Evolutionary conservation across 83 land plant species (phyloP), one percentile per base, ranked within the genome.

Genomic region (Picea abies): DNA sequence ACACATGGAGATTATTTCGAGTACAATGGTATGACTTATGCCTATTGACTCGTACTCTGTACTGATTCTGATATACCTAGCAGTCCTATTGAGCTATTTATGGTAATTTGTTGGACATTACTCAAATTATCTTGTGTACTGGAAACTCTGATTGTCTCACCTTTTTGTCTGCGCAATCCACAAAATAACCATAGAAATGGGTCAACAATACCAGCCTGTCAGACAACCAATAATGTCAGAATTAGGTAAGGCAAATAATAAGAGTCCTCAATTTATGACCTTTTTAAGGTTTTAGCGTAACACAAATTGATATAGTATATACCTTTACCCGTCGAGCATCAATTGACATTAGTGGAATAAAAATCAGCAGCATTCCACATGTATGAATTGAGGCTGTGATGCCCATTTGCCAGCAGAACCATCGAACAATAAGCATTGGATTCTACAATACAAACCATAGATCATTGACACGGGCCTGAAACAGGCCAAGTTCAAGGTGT

Each of bases 361-460:
- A 89, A 52, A 89, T 84, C 25, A 89, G 82, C 44, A 89, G 64
- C 88, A 89, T 86, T 60, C 90, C 90, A 23, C 79, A 80, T 26
- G 90, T 89, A 78, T 89, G 90, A 67, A 89, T 37, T 62, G 85
- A 78, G 25, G 89, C 90, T 6, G 90, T 89, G 56, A 86, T 80
- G 14, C 90, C 90, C 90, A 89, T 89, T 89, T 89, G 90, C 90
- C 89, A 89, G 83, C 90, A 89, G 82, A 89, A 89, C 90, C 90
- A 89, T 61, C 80, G 82, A 8, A 87, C 86, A 16, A 89, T 60
- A 7, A 89, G 89, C 86, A 89, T 89, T 62, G 90, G 90, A 60
- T 80, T 89, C 90, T 89, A 85, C 23, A 56, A 60, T 71, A 17
- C 29, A 22, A 65, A 67, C 58, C 83, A 41, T n/a, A 22, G 41